These are phyloP conservation scores for Echium plantagineum DNA, from an alignment of 257 asterid genomes.

Conservation along the genomic window DNA sequence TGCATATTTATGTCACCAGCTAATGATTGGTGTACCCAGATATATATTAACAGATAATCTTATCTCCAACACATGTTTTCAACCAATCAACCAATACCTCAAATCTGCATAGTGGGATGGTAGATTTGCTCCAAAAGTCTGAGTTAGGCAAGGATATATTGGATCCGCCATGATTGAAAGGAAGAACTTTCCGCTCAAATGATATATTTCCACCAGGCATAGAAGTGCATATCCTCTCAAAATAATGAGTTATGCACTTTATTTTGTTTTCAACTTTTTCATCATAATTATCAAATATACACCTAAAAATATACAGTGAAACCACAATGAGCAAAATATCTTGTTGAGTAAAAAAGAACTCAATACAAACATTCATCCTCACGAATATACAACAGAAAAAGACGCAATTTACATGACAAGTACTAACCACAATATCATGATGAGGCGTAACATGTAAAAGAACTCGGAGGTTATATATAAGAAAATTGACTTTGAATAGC, in stretches of 20 bases:
- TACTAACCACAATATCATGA: neutral
- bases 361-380: neutral
- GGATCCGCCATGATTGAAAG: conserved; percentile 21
- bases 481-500: no score
- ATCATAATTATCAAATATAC: conserved; percentile 41
- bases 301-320: conserved; percentile 28
- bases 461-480: no score
- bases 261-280: conserved; percentile 55
- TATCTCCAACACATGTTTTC: neutral
- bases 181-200: conserved; percentile 78
- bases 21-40: no score
- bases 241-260: conserved; percentile 76
- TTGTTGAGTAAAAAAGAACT: neutral
- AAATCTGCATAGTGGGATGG: conserved; percentile 48
- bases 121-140: conserved; percentile 61
- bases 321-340: neutral
- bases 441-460: no score
- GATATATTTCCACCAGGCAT: conserved; percentile 66
- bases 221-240: conserved; percentile 48
- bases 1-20: neutral
- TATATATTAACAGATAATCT: no score
- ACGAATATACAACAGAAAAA: neutral
- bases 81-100: conserved; percentile 32
- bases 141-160: conserved; percentile 39
- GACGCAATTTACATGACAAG: no score